Percentiles rank a stretch among this genome's conserved stretches.
These are phyloP conservation scores for Fusarium odoratissimum DNA, from an alignment of 2,329 filamentous ascomycete species.

Conservation along the genomic window DNA sequence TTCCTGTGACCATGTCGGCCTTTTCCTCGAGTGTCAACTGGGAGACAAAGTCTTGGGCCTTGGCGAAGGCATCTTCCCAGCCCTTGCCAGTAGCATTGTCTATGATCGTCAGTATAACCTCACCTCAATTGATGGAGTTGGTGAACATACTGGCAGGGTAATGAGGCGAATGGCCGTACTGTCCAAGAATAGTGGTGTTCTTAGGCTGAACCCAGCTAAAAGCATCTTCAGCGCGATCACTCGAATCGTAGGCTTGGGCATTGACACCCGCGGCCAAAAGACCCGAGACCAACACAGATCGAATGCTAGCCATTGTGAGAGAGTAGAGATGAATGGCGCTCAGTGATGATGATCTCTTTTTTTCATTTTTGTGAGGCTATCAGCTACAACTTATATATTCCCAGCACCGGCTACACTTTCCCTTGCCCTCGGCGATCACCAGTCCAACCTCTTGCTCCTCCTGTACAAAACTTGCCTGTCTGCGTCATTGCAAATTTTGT, in stretches of 20 bases:
- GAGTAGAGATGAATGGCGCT: neutral
- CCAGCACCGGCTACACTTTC: constrained; percentile 2
- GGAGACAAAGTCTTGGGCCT: constrained; percentile 50
- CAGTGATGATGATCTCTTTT: constrained; percentile 16
- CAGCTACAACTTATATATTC: constrained; percentile 25
- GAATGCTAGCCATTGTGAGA: constrained; percentile 38
- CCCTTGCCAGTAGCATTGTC: constrained; percentile 53
- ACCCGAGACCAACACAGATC: constrained; percentile 53
- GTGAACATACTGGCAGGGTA: constrained; percentile 52
- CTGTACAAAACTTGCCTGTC: neutral
- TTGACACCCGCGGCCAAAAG: constrained; percentile 45
- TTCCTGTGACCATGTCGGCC: constrained; percentile 50
- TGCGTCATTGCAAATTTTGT: constrained; percentile 30
- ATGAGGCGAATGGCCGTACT: constrained; percentile 53
- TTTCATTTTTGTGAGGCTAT: neutral
- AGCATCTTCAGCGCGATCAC: constrained; percentile 42
- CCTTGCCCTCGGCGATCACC: neutral
- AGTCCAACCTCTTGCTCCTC: neutral
- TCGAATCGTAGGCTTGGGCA: constrained; percentile 44
- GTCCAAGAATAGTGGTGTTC: constrained; percentile 55
- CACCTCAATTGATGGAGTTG: neutral
- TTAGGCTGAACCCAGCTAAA: constrained; percentile 56
- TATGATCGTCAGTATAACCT: constrained; percentile 33
- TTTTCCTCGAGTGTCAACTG: constrained; percentile 48
- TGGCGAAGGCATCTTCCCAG: constrained; percentile 52